Evolutionary conservation across 768 basidiomycete species (phyloP), one percentile per base, ranked within the genome.

Genomic region (Chiua virens): DNA sequence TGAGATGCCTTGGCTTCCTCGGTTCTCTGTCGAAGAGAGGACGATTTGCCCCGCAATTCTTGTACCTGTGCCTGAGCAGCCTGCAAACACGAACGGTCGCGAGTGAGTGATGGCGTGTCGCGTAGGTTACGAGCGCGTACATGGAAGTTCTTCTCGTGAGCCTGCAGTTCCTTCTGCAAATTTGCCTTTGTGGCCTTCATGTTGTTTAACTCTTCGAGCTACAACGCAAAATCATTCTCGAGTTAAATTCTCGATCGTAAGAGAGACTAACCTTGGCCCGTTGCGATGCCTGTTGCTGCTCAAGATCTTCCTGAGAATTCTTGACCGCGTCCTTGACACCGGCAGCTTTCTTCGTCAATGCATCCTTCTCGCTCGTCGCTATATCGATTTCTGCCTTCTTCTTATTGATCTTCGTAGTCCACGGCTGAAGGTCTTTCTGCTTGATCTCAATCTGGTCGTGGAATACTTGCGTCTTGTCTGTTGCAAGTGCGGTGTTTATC

Each of bases 381-480:
- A 98, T 82, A 57, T 93, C 89, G 47, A 97, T 77, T 45, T 83
- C 83, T 0, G 89, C 86, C 61, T 90, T 80, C n/a, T n/a, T n/a
- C 66, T 91, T 73, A 61, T 92, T 89, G 71, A 98, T 87, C 72
- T 95, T 89, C 20, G 85, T 80, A 4, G 84, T 87, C 95, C 96
- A 98, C 0, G 97, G 97, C 60, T 95, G 88, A 7, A 98, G 83
- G 53, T 97, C 96, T 57, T 85, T 87, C 72, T 99, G 97, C 60
- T 96, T 91, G 13, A 69, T 77, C 65, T 97, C 92, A 57, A 98
- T 98, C 70, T 98, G 85, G 46, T 89, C 85, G 52, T 96, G 88
- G 75, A 95, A 97, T 3, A 83, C 85, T 59, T 93, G 92, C 1
- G 96, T 98, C 72, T 98, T 98, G 70, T 92, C 96, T 98, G 62